Evolutionary conservation across 176 grass and related monocot genomes (phyloP).

Genomic region (Bolboschoenus planiculmis): DNA sequence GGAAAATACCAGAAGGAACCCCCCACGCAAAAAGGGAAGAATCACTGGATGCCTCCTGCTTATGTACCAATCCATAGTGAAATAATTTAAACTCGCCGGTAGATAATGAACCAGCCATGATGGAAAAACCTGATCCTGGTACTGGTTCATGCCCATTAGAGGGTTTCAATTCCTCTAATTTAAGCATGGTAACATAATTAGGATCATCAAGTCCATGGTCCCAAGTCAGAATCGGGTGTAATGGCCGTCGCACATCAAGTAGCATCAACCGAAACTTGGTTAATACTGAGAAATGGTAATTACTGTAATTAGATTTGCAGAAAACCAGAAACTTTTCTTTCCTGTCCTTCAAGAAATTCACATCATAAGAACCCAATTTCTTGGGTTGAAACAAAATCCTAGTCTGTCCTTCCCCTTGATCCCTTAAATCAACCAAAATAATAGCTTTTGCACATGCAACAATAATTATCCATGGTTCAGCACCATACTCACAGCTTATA

Average conservation of each 20-base stretch:
- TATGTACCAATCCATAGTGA: conserved; percentile 44
- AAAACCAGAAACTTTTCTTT: conserved; percentile 58
- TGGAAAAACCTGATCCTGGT: conserved; percentile 50
- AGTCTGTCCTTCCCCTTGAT: conserved; percentile 4
- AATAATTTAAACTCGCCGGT: conserved; percentile 53
- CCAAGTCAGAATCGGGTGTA: conserved; percentile 57
- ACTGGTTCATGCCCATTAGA: conserved; percentile 45
- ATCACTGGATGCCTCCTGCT: conserved; percentile 28
- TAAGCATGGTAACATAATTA: conserved; percentile 59
- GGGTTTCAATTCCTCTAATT: conserved; percentile 46
- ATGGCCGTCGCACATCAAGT: conserved; percentile 48
- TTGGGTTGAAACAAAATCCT: conserved; percentile 42
- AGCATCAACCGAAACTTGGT: conserved; percentile 53
- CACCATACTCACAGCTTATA: conserved; percentile 72
- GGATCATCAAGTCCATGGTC: conserved; percentile 54
- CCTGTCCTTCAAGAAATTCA: conserved; percentile 28
- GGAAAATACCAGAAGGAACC: conserved; percentile 49
- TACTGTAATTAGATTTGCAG: conserved; percentile 55
- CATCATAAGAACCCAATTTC: conserved; percentile 7
- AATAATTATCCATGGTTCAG: conserved; percentile 56
- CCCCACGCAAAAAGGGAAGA: conserved; percentile 49
- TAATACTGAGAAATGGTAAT: conserved; percentile 57
- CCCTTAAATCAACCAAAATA: conserved; percentile 63
- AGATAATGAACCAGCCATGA: conserved; percentile 67
- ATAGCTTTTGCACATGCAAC: conserved; percentile 38